A percentile compares a stretch with the other conserved stretches of the same genome.
phyloP scores from a whole-genome alignment of 2,329 filamentous ascomycete species.

The Alternaria sp. region DNA sequence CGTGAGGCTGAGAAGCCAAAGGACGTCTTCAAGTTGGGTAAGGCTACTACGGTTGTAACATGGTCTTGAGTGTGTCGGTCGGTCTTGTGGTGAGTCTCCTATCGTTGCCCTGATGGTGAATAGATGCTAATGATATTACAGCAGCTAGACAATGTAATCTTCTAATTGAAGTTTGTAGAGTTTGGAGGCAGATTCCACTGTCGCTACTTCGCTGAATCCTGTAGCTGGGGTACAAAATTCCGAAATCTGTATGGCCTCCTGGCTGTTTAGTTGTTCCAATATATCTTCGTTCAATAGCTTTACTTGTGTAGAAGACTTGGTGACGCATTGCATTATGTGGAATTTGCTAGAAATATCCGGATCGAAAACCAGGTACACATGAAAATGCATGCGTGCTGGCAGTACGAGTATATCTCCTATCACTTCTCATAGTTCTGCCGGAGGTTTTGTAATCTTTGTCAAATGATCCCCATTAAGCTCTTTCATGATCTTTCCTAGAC shows the following conservation, averaged over 20 bases:
- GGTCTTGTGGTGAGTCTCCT: not conserved
- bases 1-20: constrained; percentile 17
- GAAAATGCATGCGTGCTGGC: too few relatives aligned
- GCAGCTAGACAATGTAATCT: not conserved
- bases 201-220: not conserved
- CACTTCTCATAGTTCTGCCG: constrained; percentile 27
- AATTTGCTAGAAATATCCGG: not conserved
- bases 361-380: not conserved
- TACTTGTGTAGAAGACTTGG: not conserved
- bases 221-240: not conserved
- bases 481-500: constrained; percentile 61
- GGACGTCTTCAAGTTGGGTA: constrained; percentile 25
- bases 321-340: not conserved
- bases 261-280: not conserved
- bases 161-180: not conserved
- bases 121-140: not conserved
- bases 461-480: constrained; percentile 60
- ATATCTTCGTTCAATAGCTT: not conserved
- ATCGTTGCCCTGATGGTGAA: not conserved
- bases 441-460: constrained; percentile 55
- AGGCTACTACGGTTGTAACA: constrained; percentile 26
- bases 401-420: not conserved
- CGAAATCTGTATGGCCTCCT: not conserved
- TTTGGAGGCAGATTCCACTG: not conserved
- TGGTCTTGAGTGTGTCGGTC: constrained; percentile 19